phyloP scores from a whole-genome alignment of 2,329 filamentous ascomycete genomes.

The Colletotrichum sp. region DNA sequence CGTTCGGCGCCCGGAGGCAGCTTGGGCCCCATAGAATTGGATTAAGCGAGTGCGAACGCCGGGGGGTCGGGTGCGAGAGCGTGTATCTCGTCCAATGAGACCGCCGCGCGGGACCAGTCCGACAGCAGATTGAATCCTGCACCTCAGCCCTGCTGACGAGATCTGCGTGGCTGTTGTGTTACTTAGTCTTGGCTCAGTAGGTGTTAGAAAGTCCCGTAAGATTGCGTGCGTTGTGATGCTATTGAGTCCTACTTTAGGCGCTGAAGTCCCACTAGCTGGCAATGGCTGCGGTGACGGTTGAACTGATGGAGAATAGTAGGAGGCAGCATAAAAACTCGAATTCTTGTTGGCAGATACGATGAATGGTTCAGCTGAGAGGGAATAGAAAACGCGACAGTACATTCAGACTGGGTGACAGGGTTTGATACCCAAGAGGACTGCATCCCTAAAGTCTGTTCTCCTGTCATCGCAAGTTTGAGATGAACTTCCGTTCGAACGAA shows the following conservation, averaged over 20 bases:
- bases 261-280: background rate
- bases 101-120: background rate
- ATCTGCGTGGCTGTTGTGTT: background rate
- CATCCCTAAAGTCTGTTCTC: background rate
- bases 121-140: background rate
- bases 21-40: background rate
- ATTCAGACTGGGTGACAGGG: background rate
- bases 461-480: background rate
- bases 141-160: background rate
- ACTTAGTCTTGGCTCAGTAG: background rate
- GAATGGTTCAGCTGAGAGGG: accelerated
- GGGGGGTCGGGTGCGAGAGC: background rate
- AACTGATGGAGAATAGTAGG: background rate
- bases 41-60: background rate
- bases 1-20: background rate
- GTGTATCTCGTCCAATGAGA: background rate
- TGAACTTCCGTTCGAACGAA: background rate
- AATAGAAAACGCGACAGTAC: accelerated
- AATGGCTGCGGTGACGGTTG: background rate
- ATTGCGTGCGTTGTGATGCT: background rate
- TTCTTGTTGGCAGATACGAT: background rate
- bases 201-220: background rate
- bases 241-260: background rate
- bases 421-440: accelerated
- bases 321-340: background rate